phyloP scores from a whole-genome alignment of 345 rosid species.

The Cochlearia excelsa region DNA sequence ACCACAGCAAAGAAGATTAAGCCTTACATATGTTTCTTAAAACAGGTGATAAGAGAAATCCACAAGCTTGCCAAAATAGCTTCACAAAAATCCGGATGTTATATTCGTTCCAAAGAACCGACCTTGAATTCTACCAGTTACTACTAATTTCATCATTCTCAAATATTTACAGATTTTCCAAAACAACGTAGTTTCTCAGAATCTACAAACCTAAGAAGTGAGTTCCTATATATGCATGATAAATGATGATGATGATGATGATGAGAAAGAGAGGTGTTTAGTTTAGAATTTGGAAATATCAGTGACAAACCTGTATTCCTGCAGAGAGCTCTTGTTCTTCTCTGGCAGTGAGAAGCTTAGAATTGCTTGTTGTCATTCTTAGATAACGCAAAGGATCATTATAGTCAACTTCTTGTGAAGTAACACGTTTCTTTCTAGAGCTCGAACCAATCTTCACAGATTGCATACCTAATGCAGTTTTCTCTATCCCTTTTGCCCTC shows the following conservation, averaged over 20 bases:
- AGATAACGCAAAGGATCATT: slow-evolving; percentile 78
- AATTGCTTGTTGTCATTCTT: slow-evolving; percentile 61
- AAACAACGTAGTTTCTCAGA: not conserved
- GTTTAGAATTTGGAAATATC: slow-evolving; percentile 7
- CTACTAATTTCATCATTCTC: slow-evolving; percentile 16
- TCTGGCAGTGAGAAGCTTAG: slow-evolving; percentile 75
- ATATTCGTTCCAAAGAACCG: not conserved
- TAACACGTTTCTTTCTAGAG: slow-evolving; percentile 55
- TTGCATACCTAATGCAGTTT: slow-evolving; percentile 50
- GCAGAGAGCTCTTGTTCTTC: slow-evolving; percentile 76
- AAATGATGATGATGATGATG: too few relatives aligned
- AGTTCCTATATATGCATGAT: too few relatives aligned
- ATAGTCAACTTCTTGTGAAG: slow-evolving; percentile 61
- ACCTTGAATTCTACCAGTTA: too few relatives aligned
- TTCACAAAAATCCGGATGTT: slow-evolving; percentile 1
- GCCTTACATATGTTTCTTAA: too few relatives aligned
- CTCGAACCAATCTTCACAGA: slow-evolving; percentile 52
- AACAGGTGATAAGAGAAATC: too few relatives aligned
- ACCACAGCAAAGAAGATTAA: not conserved
- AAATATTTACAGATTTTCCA: not conserved
- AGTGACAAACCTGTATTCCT: slow-evolving; percentile 80
- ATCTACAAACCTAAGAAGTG: slow-evolving; percentile 8
- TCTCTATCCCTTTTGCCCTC: slow-evolving; percentile 68
- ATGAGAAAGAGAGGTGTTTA: too few relatives aligned
- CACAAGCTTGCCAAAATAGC: slow-evolving; percentile 12